Conservation (phyloP, 805 yeast genomes). For the Tetrapisispora namnaoensis region DNA sequence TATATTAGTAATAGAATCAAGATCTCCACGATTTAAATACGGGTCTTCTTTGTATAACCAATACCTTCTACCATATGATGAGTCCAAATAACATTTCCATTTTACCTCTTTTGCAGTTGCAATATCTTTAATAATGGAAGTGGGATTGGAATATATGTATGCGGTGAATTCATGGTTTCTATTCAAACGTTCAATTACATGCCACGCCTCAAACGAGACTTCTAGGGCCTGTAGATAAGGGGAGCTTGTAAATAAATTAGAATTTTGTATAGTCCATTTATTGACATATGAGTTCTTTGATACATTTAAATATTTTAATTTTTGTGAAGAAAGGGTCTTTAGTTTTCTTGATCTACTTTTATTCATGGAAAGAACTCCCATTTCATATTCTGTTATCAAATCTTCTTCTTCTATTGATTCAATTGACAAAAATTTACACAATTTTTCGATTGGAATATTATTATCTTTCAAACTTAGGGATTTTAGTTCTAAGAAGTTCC, state of each 20-base stretch:
- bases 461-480: slow-evolving; percentile 31
- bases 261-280: slow-evolving; percentile 49
- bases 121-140: slow-evolving; percentile 16
- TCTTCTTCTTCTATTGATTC: slow-evolving; percentile 1
- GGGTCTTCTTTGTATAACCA: slow-evolving; percentile 56
- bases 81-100: slow-evolving; percentile 29
- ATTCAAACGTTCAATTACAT: slow-evolving; percentile 24
- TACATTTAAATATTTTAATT: slow-evolving; percentile 52
- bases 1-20: slow-evolving; percentile 28
- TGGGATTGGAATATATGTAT: slow-evolving; percentile 12
- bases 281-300: slow-evolving; percentile 52
- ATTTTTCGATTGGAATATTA: slow-evolving; percentile 26
- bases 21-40: slow-evolving; percentile 28
- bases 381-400: background rate
- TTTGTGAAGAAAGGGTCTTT: slow-evolving; percentile 11
- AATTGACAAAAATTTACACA: slow-evolving; percentile 29
- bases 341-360: background rate
- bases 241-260: slow-evolving; percentile 36
- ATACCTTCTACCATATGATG: slow-evolving; percentile 58
- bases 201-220: slow-evolving; percentile 44
- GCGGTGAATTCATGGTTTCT: slow-evolving; percentile 18
- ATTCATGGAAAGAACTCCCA: background rate
- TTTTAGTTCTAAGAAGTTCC: slow-evolving; percentile 32
- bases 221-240: slow-evolving; percentile 54
- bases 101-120: slow-evolving; percentile 15